phyloP scores from a whole-genome alignment of 176 grass and related monocot genomes.

The Oropetium thomaeum region DNA sequence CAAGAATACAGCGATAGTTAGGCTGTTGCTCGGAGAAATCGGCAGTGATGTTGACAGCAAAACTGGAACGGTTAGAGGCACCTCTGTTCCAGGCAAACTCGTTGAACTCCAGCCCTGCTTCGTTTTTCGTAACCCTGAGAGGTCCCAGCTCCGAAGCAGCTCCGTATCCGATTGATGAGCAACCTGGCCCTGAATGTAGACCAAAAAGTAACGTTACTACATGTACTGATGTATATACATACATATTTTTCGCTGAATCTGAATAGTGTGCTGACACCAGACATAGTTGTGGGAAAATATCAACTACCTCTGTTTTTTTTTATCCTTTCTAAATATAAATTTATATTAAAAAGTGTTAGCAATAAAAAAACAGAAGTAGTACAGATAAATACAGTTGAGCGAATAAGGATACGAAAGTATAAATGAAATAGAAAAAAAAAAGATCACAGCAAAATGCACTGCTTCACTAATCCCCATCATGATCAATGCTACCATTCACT shows the following conservation, averaged over 20 bases:
- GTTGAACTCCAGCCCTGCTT: slow-evolving; percentile 69
- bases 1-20: neutral
- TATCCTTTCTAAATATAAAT: too few relatives aligned
- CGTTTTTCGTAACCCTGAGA: slow-evolving; percentile 59
- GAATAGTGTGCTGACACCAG: neutral
- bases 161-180: slow-evolving; percentile 83
- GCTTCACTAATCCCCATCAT: neutral
- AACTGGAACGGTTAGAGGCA: neutral
- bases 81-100: slow-evolving; percentile 82
- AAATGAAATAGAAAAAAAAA: neutral
- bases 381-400: neutral
- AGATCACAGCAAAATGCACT: neutral
- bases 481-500: neutral
- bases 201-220: neutral
- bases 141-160: slow-evolving; percentile 78
- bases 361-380: too few relatives aligned
- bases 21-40: neutral
- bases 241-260: neutral
- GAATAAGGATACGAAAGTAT: neutral
- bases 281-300: neutral
- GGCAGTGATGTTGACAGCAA: neutral
- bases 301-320: too few relatives aligned
- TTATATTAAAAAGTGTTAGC: too few relatives aligned
- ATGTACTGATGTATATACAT: too few relatives aligned
- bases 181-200: slow-evolving; percentile 59